Percentiles rank a stretch among this genome's conserved stretches.
phyloP scores from a whole-genome alignment of 2,329 filamentous ascomycete genomes.

The Chrysoporthe puriensis region DNA sequence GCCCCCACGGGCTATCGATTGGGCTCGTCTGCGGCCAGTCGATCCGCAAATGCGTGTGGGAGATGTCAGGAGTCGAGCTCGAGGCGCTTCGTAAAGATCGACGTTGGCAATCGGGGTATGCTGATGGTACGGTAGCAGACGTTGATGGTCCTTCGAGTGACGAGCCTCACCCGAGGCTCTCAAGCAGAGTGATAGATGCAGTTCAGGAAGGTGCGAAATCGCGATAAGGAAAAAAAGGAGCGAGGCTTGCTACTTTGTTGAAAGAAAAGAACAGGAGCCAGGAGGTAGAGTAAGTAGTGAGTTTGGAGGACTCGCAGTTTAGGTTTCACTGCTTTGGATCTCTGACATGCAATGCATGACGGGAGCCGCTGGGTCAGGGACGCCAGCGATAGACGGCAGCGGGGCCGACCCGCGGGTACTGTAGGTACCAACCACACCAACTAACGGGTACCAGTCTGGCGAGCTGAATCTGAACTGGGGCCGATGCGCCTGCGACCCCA shows the following conservation, averaged over 20 bases:
- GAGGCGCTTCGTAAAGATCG: background rate
- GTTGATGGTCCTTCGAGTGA: background rate
- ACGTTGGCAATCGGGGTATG: background rate
- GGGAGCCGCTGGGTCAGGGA: conserved; percentile 1
- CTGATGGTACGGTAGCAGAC: background rate
- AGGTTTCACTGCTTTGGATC: conserved; percentile 20
- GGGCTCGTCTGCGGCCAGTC: background rate
- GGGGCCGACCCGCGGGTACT: conserved; percentile 7
- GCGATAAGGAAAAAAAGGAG: background rate
- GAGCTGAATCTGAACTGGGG: background rate
- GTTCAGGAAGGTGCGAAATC: background rate
- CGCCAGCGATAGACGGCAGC: background rate
- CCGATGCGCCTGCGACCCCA: conserved; percentile 1
- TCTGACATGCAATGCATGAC: conserved; percentile 17
- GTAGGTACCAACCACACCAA: background rate
- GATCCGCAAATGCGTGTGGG: background rate
- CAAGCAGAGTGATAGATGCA: background rate
- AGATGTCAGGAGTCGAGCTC: conserved; percentile 3
- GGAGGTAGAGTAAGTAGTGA: background rate
- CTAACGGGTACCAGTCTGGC: background rate
- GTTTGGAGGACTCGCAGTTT: conserved; percentile 18
- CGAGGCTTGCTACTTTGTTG: conserved; percentile 2
- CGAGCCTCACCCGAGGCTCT: background rate
- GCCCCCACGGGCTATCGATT: conserved; percentile 43
- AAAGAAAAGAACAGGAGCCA: conserved; percentile 9